Evolutionary conservation across 2,329 filamentous ascomycete species (phyloP).

Genomic region (Diaporthe aspalathi): DNA sequence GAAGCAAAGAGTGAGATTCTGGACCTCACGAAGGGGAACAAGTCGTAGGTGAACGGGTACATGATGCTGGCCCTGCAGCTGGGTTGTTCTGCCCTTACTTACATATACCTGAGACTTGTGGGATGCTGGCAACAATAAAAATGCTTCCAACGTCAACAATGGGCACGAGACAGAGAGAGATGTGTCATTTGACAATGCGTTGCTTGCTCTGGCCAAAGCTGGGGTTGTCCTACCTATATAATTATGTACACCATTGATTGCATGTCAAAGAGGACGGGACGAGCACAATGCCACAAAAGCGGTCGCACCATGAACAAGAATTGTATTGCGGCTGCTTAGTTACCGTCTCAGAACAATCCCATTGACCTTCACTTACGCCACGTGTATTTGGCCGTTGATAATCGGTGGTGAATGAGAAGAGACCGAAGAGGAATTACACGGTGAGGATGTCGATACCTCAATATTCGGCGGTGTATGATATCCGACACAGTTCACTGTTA

Average conservation of each 20-base stretch:
- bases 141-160: neutral
- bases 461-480: too few species aligned
- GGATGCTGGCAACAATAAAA: neutral
- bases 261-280: neutral
- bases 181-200: neutral
- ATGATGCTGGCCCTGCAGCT: too few species aligned
- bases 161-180: neutral
- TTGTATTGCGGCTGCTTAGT: neutral
- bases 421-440: too few species aligned
- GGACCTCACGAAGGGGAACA: neutral
- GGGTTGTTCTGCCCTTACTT: neutral
- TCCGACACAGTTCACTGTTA: too few species aligned
- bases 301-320: neutral
- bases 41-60: neutral
- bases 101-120: neutral
- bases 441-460: too few species aligned
- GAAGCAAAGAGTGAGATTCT: neutral
- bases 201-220: neutral
- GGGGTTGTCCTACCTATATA: neutral
- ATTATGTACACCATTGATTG: neutral
- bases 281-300: neutral
- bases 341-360: neutral
- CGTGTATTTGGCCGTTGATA: too few species aligned
- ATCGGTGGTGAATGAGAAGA: too few species aligned
- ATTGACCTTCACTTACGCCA: neutral